These are phyloP conservation scores for Serendipita sp. DNA, from an alignment of 768 basidiomycete species.

Conservation along the genomic window DNA sequence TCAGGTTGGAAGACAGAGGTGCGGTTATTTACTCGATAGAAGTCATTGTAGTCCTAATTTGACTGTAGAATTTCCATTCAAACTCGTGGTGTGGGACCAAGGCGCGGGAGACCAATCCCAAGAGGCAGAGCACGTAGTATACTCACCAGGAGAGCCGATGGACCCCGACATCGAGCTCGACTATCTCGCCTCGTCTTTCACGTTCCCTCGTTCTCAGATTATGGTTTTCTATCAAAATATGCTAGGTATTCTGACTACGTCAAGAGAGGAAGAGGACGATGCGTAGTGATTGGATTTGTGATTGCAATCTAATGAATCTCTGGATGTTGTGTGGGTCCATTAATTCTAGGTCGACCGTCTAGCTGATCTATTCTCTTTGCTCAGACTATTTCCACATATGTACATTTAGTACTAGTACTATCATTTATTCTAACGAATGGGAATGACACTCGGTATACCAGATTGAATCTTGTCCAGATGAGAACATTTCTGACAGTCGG, in stretches of 20 bases:
- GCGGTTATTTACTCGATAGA: not conserved
- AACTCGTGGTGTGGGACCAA: not conserved
- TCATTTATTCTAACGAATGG: no score
- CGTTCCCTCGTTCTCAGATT: not conserved
- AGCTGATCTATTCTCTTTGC: no score
- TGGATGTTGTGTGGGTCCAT: no score
- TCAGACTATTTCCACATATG: no score
- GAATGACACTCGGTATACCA: no score
- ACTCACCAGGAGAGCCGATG: not conserved
- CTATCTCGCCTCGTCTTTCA: not conserved
- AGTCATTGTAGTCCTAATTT: not conserved
- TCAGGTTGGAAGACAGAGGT: not conserved
- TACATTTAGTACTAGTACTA: no score
- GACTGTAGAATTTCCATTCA: not conserved
- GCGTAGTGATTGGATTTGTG: not conserved
- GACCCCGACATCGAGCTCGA: not conserved
- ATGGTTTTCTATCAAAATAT: conserved; percentile 3
- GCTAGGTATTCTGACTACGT: not conserved
- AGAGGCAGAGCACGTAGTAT: not conserved
- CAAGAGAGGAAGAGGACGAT: not conserved
- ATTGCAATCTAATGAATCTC: no score
- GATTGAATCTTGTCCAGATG: no score
- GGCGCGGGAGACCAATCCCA: not conserved
- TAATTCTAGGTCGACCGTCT: no score
- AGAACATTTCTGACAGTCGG: no score